These are phyloP conservation scores for Coleophoma cylindrospora DNA, from an alignment of 2,329 filamentous ascomycete species.

Conservation along the genomic window DNA sequence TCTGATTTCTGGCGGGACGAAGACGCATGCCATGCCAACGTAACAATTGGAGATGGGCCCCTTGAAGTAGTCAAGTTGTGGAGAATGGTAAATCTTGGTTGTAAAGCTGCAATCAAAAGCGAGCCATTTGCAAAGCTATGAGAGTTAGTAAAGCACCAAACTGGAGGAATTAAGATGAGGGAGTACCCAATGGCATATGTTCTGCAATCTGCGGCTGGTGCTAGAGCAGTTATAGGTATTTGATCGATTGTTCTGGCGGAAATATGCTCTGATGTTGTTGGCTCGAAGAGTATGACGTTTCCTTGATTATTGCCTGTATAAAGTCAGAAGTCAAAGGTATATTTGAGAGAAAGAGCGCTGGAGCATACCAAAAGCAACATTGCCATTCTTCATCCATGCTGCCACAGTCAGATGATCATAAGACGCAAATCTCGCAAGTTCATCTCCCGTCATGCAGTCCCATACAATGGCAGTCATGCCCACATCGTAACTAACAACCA, in stretches of 20 bases:
- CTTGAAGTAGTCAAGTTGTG: conserved; percentile 85
- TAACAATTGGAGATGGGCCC: conserved; percentile 80
- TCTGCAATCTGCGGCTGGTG: conserved; percentile 82
- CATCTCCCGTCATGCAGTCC: conserved; percentile 89
- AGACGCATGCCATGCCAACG: conserved; percentile 91
- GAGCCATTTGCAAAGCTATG: conserved; percentile 89
- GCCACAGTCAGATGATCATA: conserved; percentile 83
- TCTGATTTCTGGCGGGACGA: conserved; percentile 95
- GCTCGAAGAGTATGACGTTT: conserved; percentile 91
- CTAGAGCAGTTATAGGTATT: conserved; percentile 90
- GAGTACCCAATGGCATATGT: conserved; percentile 94
- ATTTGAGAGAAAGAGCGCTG: conserved; percentile 2
- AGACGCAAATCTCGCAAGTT: conserved; percentile 86
- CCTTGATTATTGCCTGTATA: conserved; percentile 79
- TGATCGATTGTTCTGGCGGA: conserved; percentile 85
- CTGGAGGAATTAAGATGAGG: conserved; percentile 3
- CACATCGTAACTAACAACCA: conserved; percentile 90
- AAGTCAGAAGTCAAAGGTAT: conserved; percentile 6
- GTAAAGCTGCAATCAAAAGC: conserved; percentile 80
- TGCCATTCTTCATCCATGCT: conserved; percentile 94
- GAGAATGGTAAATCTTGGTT: conserved; percentile 88
- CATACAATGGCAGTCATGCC: conserved; percentile 92
- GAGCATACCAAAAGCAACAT: conserved; percentile 85
- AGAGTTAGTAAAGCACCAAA: conserved; percentile 9
- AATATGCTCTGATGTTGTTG: conserved; percentile 85